A percentile compares a stretch with the other conserved stretches of the same genome.
Evolutionary conservation across 1,139 yeast genomes (phyloP).

Genomic region (Arxiozyma slooffiae): DNA sequence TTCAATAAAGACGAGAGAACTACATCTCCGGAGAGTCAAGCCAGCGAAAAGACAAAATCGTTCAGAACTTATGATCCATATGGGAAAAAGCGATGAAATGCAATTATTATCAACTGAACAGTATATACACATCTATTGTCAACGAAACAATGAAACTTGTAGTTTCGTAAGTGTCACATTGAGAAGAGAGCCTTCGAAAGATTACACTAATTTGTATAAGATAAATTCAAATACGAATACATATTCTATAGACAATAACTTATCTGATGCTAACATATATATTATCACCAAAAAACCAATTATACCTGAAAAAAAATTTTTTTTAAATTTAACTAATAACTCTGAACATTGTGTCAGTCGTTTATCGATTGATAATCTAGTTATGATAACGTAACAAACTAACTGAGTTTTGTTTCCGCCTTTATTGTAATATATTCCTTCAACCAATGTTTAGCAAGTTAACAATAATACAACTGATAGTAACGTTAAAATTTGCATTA

Average conservation of each 20-base stretch:
- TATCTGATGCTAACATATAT: background rate
- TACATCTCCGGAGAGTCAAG: background rate
- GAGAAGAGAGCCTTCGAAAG: slow-evolving; percentile 72
- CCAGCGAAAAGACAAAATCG: slow-evolving; percentile 27
- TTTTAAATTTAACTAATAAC: background rate
- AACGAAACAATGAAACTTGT: slow-evolving; percentile 22
- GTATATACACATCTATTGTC: slow-evolving; percentile 23
- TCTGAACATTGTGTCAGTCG: background rate
- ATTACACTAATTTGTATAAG: slow-evolving; percentile 36
- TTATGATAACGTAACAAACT: slow-evolving; percentile 9
- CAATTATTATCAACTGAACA: slow-evolving; percentile 23
- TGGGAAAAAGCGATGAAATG: slow-evolving; percentile 32
- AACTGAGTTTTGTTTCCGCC: slow-evolving; percentile 25
- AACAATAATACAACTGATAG: background rate
- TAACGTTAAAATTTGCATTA: background rate
- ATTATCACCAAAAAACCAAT: background rate
- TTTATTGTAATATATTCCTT: slow-evolving; percentile 24
- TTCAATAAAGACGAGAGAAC: background rate
- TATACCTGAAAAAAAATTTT: background rate
- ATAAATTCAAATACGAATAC: background rate
- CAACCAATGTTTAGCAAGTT: slow-evolving; percentile 1
- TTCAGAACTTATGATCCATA: slow-evolving; percentile 33
- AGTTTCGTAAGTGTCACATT: slow-evolving; percentile 50
- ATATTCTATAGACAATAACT: background rate
- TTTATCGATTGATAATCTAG: slow-evolving; percentile 30